phyloP scores from a whole-genome alignment of 2,329 filamentous ascomycete genomes.

The Pestalotiopsis sp. region DNA sequence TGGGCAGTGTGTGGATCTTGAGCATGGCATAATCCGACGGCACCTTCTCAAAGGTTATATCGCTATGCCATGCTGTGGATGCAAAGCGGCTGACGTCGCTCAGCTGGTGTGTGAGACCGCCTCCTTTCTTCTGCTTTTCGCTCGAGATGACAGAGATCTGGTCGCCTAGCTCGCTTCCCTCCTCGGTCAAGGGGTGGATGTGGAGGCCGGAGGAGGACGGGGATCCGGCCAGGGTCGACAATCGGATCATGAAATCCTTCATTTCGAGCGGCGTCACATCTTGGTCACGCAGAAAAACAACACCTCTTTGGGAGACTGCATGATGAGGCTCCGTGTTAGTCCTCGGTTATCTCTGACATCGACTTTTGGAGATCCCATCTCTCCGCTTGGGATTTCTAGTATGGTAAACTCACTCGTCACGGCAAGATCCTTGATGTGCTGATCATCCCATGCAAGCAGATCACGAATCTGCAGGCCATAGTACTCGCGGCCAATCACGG shows the following conservation, averaged over 20 bases:
- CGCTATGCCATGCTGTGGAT: conserved; percentile 52
- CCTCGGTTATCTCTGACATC: neutral
- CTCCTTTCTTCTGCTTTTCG: conserved; percentile 57
- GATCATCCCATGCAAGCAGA: conserved; percentile 22
- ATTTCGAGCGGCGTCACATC: conserved; percentile 46
- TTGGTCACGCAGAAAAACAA: conserved; percentile 53
- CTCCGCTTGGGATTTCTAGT: neutral
- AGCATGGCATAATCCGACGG: conserved; percentile 57
- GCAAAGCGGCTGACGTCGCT: conserved; percentile 53
- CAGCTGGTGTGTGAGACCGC: conserved; percentile 52
- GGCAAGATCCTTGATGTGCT: conserved; percentile 25
- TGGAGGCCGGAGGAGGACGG: conserved; percentile 53
- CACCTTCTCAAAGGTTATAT: conserved; percentile 56
- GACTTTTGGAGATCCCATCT: neutral
- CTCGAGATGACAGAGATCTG: conserved; percentile 60
- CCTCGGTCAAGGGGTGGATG: conserved; percentile 56
- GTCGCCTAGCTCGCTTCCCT: conserved; percentile 54
- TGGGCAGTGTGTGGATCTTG: conserved; percentile 49
- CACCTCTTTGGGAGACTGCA: conserved; percentile 48
- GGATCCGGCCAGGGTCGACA: conserved; percentile 46
- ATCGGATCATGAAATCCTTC: conserved; percentile 45
- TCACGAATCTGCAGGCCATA: conserved; percentile 34
- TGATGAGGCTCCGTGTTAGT: neutral
- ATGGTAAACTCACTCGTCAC: conserved; percentile 25
- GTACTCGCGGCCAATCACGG: conserved; percentile 36